phyloP scores from a whole-genome alignment of 1,284 basidiomycete species.

The Sphaerobolus stellatus region DNA sequence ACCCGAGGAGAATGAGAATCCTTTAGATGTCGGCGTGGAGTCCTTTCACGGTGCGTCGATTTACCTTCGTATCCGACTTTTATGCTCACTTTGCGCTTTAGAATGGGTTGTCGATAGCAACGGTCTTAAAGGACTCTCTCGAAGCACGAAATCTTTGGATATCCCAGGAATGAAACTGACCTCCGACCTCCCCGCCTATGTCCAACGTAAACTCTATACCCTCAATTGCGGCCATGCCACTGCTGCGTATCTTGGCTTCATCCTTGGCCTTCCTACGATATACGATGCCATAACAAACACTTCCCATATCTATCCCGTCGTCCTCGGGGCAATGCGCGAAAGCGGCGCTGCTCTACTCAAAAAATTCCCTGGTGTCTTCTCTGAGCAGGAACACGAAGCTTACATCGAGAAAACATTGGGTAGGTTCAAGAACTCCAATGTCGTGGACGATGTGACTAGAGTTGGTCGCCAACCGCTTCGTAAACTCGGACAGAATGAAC shows the following conservation, averaged over 20 bases:
- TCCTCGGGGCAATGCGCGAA: background rate
- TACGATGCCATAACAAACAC: background rate
- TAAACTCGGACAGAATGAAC: background rate
- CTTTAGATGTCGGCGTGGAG: conserved; percentile 42
- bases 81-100: background rate
- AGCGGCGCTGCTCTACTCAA: background rate
- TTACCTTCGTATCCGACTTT: background rate
- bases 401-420: background rate
- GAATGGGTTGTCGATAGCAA: conserved; percentile 39
- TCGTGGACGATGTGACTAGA: background rate
- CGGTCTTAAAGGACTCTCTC: conserved; percentile 26
- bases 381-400: background rate
- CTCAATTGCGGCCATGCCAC: conserved; percentile 1
- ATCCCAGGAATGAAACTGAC: conserved; percentile 1
- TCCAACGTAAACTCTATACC: background rate
- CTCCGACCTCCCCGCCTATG: background rate
- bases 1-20: conserved; percentile 17
- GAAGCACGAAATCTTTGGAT: background rate
- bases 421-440: background rate
- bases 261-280: background rate
- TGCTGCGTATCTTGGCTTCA: background rate
- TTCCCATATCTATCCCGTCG: background rate
- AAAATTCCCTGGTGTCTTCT: background rate
- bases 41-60: conserved; percentile 31
- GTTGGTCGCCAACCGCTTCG: background rate